Evolutionary conservation across 1,139 yeast species (phyloP), one percentile per base, ranked within the genome.

Genomic region (Taphrina flavorubra): DNA sequence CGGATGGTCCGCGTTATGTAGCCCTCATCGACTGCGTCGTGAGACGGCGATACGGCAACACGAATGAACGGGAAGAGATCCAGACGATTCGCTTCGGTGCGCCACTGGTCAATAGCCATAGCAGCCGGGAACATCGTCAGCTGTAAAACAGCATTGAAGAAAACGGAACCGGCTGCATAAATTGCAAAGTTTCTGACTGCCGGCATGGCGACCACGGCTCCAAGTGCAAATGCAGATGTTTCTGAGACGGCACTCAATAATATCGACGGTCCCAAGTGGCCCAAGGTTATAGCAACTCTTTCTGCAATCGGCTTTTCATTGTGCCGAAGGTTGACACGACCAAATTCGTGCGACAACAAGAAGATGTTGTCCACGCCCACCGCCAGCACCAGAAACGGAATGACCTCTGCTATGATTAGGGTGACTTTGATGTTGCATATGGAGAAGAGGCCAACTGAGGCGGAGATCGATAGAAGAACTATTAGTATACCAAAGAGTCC

Each of bases 301-400:
- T 83, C 81, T 56, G 84, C 82, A 1, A 87, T 77, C 0, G 83
- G 74, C 65, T 82, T 82, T 61, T 79, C 80, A 10, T 84, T 82
- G 70, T 78, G 78, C 0, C 79, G 76, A 20, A 82, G 81, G 69
- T 83, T 83, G 16, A 88, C 83, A 36, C 82, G 79, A 57, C 86
- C 85, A 63, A 90, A 80, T 75, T 91, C 97, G 77, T 91, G 94
- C 0, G 91, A 88, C 34, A 94, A 85, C 72, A 94, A 80, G 76
- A 92, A 94, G 44, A 94, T 89, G 76, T 94, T 94, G 78, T 94
- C 99, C 37, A 94, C 94, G 16, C 99, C 99, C 69, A 94, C 87
- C 0, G 99, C 99, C 71, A 94, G 81, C 6, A 94, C 89, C 75
- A 94, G 80, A 75, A 94, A 94, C n/a, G 98, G 98, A 57, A 94